A percentile compares a stretch with the other conserved stretches of the same genome.
Conservation (phyloP, 2,329 filamentous ascomycete genomes). For the Sarocladiaceae sp. region DNA sequence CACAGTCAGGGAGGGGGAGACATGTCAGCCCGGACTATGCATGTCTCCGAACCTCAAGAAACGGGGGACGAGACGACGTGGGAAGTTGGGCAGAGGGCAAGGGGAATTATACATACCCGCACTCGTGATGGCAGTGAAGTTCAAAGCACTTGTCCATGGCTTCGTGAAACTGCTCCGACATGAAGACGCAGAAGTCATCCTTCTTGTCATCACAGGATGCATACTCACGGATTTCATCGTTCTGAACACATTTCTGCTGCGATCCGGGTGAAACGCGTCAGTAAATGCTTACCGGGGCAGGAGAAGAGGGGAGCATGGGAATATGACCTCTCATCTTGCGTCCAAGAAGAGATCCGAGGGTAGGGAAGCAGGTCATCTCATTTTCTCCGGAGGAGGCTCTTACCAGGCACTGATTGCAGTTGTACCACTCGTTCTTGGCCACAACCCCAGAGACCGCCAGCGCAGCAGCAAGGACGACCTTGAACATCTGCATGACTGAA, state of each 20-base stretch:
- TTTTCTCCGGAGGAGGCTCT: too few relatives aligned
- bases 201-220: neutral
- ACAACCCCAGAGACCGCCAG: neutral
- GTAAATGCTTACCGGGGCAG: too few relatives aligned
- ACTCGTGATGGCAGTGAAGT: neutral
- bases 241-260: neutral
- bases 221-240: neutral
- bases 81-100: neutral
- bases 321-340: neutral
- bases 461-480: neutral
- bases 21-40: too few relatives aligned
- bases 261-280: too few relatives aligned
- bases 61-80: neutral
- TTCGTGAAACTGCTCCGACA: neutral
- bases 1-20: too few relatives aligned
- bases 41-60: too few relatives aligned
- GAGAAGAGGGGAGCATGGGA: too few relatives aligned
- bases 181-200: constrained; percentile 6
- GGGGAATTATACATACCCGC: neutral
- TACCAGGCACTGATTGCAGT: constrained; percentile 4
- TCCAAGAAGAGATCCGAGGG: neutral
- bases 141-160: constrained; percentile 8
- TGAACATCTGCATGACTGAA: neutral
- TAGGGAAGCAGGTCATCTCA: neutral
- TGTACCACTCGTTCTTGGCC: neutral